Base-by-base conservation (phyloP, 2,329 filamentous ascomycete genomes). In the Dactylellina sp. region DNA sequence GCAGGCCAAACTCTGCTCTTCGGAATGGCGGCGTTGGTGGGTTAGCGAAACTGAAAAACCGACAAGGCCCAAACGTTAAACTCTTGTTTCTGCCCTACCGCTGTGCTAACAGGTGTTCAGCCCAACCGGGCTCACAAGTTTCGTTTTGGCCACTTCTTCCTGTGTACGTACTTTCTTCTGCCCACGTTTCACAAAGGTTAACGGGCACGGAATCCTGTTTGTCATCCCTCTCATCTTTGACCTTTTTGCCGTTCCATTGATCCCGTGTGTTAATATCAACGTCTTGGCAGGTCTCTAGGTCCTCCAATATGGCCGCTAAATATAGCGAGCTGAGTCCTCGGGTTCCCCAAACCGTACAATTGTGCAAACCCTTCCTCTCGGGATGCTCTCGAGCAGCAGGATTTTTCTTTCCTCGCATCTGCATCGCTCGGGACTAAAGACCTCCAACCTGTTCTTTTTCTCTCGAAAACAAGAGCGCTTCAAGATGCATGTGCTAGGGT, bases 41-140 rank as follows among this genome's bases (percentile, higher is more conserved):
- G 59, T 28, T 57, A 40, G 60, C n/a, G 49, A 4, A 7, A 2
- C 5, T 44, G 46, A 39, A 9, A 61, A 32, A 32, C 25, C 53
- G 60, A 37, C 64, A 70, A 61, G 64, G 64, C 49, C 47, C 49
- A 42, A 14, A 63, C 57, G 62, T 40, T n/a, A 40, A 64, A 65
- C 60, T 65, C 59, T 72, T 72, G 9, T 60, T 70, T 71, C 59
- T 65, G 68, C 68, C 52, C 60, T 72, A 64, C 59, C 42, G 25
- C 24, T 28, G 14, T 28, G 44, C 40, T 16, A 35, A 18, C 40
- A 1, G 16, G 16, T 24, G 35, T 49, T 71, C 65, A 72, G 68
- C 68, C 68, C 68, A 64, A 72, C 61, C 37, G 60, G 68, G 66
- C 66, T 40, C 16, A 60, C 42, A 49, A 35, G 35, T 44, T 59